phyloP scores from a whole-genome alignment of 2,329 filamentous ascomycete species.

The Diaporthe helianthi region DNA sequence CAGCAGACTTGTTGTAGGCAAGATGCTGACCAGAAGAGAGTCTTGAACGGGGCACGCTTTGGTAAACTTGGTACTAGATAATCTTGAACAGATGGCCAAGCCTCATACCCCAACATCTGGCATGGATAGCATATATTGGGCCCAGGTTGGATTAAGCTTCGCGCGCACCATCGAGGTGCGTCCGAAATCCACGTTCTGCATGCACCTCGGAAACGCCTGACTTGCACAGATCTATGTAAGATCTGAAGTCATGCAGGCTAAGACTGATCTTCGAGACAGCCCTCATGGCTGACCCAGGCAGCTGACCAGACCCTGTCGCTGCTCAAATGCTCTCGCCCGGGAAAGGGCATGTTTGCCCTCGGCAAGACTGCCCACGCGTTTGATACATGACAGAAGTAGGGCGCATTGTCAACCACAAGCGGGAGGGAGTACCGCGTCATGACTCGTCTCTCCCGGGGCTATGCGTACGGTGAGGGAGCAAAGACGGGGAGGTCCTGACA shows the following conservation, averaged over 20 bases:
- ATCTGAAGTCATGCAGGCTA: too few species aligned
- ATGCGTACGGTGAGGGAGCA: conserved; percentile 11
- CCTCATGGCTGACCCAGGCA: not conserved
- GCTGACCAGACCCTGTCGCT: not conserved
- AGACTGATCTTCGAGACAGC: not conserved
- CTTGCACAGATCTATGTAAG: not conserved
- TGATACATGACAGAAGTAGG: conserved; percentile 22
- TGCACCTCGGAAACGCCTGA: not conserved
- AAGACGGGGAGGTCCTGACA: conserved; percentile 12
- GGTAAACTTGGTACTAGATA: not conserved
- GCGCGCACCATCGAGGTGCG: conserved; percentile 11
- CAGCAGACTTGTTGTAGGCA: too few species aligned
- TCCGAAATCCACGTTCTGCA: conserved; percentile 5
- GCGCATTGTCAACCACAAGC: not conserved
- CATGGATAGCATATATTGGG: not conserved
- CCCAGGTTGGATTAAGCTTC: conserved; percentile 18
- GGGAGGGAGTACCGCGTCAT: conserved; percentile 15
- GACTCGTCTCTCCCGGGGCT: conserved; percentile 18
- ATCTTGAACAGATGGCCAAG: not conserved
- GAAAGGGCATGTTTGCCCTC: not conserved
- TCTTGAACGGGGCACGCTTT: too few species aligned
- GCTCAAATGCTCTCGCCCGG: not conserved
- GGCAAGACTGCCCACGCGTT: conserved; percentile 12
- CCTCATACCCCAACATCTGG: not conserved
- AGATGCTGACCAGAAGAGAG: too few species aligned